These are phyloP conservation scores for Erodium maritimum DNA, from an alignment of 345 rosid genomes.

Conservation along the genomic window DNA sequence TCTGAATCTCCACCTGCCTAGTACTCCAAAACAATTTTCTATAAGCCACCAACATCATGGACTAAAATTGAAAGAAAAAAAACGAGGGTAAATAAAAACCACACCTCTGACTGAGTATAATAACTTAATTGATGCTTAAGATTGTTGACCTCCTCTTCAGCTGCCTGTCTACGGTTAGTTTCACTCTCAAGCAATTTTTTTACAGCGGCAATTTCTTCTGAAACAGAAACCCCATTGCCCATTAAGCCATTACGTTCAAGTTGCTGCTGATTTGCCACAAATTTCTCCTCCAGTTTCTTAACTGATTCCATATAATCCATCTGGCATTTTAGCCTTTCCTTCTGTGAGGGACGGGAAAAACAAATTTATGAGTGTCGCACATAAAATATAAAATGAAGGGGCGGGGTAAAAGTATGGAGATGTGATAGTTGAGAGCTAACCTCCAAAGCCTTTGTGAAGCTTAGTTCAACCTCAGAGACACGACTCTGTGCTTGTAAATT, in stretches of 20 bases:
- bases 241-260: conserved; percentile 33
- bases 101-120: too few relatives aligned
- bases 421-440: conserved; percentile 24
- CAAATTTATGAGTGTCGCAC: too few relatives aligned
- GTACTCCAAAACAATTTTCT: too few relatives aligned
- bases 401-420: too few relatives aligned
- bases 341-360: conserved; percentile 39
- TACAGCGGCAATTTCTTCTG: conserved; percentile 41
- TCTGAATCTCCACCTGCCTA: too few relatives aligned
- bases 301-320: conserved; percentile 89
- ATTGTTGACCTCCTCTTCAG: conserved; percentile 14
- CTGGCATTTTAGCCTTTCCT: conserved; percentile 73
- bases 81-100: too few relatives aligned
- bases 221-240: conserved; percentile 25
- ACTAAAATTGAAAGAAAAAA: too few relatives aligned
- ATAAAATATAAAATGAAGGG: too few relatives aligned
- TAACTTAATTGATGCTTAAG: too few relatives aligned
- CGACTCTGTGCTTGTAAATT: conserved; percentile 62
- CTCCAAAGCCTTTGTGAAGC: conserved; percentile 73
- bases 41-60: too few relatives aligned
- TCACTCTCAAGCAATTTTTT: conserved; percentile 60
- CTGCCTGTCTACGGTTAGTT: conserved; percentile 55
- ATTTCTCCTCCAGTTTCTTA: conserved; percentile 82
- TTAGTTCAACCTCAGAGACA: conserved; percentile 72
- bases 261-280: conserved; percentile 52